Evolutionary conservation across 1,139 yeast species (phyloP).

Genomic region (Hyphopichia fennica): DNA sequence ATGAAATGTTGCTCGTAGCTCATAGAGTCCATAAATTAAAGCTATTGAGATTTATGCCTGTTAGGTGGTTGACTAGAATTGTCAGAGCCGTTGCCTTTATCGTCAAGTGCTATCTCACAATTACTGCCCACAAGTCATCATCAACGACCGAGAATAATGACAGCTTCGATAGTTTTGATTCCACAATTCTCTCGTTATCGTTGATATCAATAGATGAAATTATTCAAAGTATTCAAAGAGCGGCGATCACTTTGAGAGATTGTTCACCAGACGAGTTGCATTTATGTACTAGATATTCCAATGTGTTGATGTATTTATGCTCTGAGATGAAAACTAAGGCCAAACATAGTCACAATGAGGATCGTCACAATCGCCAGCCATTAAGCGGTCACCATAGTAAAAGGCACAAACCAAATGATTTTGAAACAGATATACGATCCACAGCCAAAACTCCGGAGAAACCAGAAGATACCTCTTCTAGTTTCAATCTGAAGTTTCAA

Average conservation of each 20-base stretch:
- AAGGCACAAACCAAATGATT: too few relatives aligned
- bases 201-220: slow-evolving; percentile 72
- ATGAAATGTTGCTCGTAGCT: slow-evolving; percentile 72
- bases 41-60: slow-evolving; percentile 77
- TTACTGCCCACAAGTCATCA: slow-evolving; percentile 49
- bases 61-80: slow-evolving; percentile 83
- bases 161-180: slow-evolving; percentile 38
- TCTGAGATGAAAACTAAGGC: slow-evolving; percentile 63
- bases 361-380: too few relatives aligned
- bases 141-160: slow-evolving; percentile 10
- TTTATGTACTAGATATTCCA: slow-evolving; percentile 77
- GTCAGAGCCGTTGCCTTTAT: slow-evolving; percentile 91
- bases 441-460: too few relatives aligned
- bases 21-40: slow-evolving; percentile 66
- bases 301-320: slow-evolving; percentile 74
- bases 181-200: slow-evolving; percentile 58
- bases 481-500: too few relatives aligned
- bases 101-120: slow-evolving; percentile 76
- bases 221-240: slow-evolving; percentile 62
- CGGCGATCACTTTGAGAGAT: slow-evolving; percentile 74
- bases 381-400: too few relatives aligned
- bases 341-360: slow-evolving; percentile 16
- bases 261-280: slow-evolving; percentile 91
- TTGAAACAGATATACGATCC: too few relatives aligned
- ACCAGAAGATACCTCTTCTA: too few relatives aligned